These are phyloP conservation scores for Pholiota molesta DNA, from an alignment of 768 basidiomycete species.

Conservation along the genomic window DNA sequence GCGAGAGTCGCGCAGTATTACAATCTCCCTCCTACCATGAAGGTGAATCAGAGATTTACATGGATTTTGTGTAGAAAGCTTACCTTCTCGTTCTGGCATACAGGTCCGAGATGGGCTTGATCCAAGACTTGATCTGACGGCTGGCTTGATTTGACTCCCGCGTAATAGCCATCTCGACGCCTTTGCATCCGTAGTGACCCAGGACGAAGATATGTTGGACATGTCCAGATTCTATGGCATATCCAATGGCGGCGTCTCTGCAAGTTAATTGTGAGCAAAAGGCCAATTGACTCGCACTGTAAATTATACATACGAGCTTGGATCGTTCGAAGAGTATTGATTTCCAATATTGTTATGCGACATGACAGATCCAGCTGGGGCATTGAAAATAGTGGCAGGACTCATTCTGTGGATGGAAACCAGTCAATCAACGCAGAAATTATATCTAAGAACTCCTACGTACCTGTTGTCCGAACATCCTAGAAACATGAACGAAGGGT, in stretches of 20 bases:
- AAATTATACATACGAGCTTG: slow-evolving; percentile 32
- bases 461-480: slow-evolving; percentile 39
- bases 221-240: slow-evolving; percentile 35
- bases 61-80: background rate
- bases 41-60: background rate
- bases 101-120: slow-evolving; percentile 34
- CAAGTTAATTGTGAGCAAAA: too few species aligned
- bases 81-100: slow-evolving; percentile 36
- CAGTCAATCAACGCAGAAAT: background rate
- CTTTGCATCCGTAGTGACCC: slow-evolving; percentile 43
- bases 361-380: slow-evolving; percentile 33
- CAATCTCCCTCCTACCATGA: slow-evolving; percentile 33
- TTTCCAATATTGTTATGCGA: slow-evolving; percentile 39
- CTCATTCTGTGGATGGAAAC: slow-evolving; percentile 21
- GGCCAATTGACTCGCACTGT: too few species aligned
- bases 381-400: slow-evolving; percentile 35
- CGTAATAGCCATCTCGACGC: slow-evolving; percentile 35
- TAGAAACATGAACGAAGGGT: slow-evolving; percentile 40
- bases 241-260: slow-evolving; percentile 35
- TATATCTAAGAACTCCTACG: background rate
- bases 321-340: slow-evolving; percentile 35
- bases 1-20: slow-evolving; percentile 34
- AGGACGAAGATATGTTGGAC: slow-evolving; percentile 41
- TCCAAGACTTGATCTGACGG: slow-evolving; percentile 31
- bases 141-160: slow-evolving; percentile 21